Evolutionary conservation across 352 stramenopile species (phyloP), one percentile per base, ranked within the genome.

Genomic region (Pythium insidiosum): DNA sequence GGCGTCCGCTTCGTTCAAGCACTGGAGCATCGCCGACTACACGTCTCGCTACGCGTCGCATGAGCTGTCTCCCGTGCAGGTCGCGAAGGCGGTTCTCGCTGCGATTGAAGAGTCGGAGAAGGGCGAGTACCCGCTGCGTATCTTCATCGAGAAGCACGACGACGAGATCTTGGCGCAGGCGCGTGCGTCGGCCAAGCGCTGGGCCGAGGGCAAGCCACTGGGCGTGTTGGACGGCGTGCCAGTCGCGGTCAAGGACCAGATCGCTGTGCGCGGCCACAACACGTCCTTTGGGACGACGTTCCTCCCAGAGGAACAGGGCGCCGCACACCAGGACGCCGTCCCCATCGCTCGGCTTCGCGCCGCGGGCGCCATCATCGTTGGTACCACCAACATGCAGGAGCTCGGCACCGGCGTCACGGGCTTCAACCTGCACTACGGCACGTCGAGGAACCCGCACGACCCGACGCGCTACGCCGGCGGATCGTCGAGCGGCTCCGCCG

Each of bases 321-420:
- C 58, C 7, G 58, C 68, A 2, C 47, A 26, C 1, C 25, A 64
- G 21, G 82, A 95, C 49, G 61, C 80, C 19, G 33, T 66, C 0
- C 57, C 81, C 0, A 60, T 94, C 10, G 58, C 68, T 4, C 55
- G 78, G n/a, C 68, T 95, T 35, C 69, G 80, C 21, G 61, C 58
- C 0, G 63, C 66, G 24, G 89, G 86, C 51, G 88, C 85, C 10
- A 74, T 97, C 9, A 86, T 97, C 39, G 50, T 96, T 7, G 86
- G 86, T 26, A 86, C 74, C 18, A 94, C 84, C 37, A 93, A 94
- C 56, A 93, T 95, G 79, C 74, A 94, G 56, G 86, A 97, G 51
- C 59, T 92, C 41, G 88, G 88, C 6, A 65, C 55, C 0, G 68
- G 76, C 30, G 58, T 84, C 47, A 87, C 73, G 33, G 80, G 76